A percentile compares a stretch with the other conserved stretches of the same genome.
phyloP scores from a whole-genome alignment of 192 early-diverging fungal species.

The Backusella westeae region DNA sequence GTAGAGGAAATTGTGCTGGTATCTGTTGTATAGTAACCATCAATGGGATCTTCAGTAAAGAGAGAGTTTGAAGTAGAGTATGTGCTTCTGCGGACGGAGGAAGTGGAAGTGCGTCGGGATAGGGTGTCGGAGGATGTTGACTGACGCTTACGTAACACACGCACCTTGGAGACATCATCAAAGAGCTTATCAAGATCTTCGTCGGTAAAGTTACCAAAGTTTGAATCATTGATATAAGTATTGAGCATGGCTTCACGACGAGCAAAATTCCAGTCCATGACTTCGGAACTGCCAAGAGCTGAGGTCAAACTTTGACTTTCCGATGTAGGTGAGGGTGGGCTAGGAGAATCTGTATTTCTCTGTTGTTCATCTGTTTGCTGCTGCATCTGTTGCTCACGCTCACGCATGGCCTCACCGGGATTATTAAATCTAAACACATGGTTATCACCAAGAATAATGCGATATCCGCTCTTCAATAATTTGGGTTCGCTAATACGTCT shows the following conservation, averaged over 20 bases:
- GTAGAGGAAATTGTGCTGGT: slow-evolving; percentile 5
- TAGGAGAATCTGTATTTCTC: neutral
- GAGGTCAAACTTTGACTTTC: neutral
- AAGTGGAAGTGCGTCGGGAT: slow-evolving; percentile 16
- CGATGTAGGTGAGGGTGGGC: slow-evolving; percentile 12
- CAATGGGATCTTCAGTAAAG: slow-evolving; percentile 1
- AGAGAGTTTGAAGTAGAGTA: slow-evolving; percentile 11
- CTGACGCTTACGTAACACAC: slow-evolving; percentile 24
- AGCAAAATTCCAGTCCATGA: slow-evolving; percentile 76
- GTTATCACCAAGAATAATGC: slow-evolving; percentile 76
- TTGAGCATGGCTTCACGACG: slow-evolving; percentile 65
- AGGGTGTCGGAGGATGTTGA: slow-evolving; percentile 17
- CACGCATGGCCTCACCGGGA: slow-evolving; percentile 56
- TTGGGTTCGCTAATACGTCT: slow-evolving; percentile 55
- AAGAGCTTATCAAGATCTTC: slow-evolving; percentile 54
- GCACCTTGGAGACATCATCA: slow-evolving; percentile 58
- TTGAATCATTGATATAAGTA: slow-evolving; percentile 35
- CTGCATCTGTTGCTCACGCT: slow-evolving; percentile 28
- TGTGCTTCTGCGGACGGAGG: slow-evolving; percentile 16
- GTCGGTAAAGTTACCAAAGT: slow-evolving; percentile 49
- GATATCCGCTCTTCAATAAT: slow-evolving; percentile 66
- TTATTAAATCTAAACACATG: slow-evolving; percentile 87
- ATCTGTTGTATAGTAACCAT: slow-evolving; percentile 13
- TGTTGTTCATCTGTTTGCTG: neutral
- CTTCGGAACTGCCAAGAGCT: slow-evolving; percentile 34